Evolutionary conservation across 2,329 filamentous ascomycete species (phyloP), one percentile per base, ranked within the genome.

Genomic region (Nothomitra cinnamomea): DNA sequence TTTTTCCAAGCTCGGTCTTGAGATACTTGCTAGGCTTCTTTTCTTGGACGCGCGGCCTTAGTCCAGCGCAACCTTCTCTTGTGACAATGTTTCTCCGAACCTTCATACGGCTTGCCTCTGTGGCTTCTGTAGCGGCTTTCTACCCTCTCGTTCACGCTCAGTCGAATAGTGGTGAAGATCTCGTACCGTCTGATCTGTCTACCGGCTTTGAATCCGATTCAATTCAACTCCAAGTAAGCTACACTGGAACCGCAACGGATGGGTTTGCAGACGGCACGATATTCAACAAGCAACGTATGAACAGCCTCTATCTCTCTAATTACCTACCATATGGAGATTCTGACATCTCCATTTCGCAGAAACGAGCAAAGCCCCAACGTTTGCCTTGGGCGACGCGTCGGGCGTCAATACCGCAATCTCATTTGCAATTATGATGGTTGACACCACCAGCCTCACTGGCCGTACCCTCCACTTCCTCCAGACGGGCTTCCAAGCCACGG

Each of bases 401-500:
- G 43, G 52, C 22, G 42, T 54, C 52, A 49, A 36, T 28, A 51
- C 52, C 38, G 42, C 42, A 10, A n/a, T n/a, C 41, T 7, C 40
- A 35, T 54, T 50, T 24, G 35, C 24, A 21, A 21, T 54, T 3
- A 15, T 54, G 42, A 54, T 54, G 52, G 43, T 54, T 19, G 52
- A 54, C 25, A 54, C 21, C 43, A 54, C 52, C 13, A 32, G 32
- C 43, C 5, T 17, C 41, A 51, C 42, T 19, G 24, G 43, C 21
- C 35, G 42, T 24, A 35, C 32, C 10, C 41, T 54, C n/a, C 52
- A 54, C 32, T 54, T 32, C 43, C 41, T 49, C 5, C 52, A 54
- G 52, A 49, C 52, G 7, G 52, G 35, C 41, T 51, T 54, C 43
- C 48, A 51, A 47, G 43, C 52, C n/a, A 47, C 13, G 8, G 52